Evolutionary conservation across 768 basidiomycete species (phyloP), one percentile per base, ranked within the genome.

Genomic region (Mycena indigotica): DNA sequence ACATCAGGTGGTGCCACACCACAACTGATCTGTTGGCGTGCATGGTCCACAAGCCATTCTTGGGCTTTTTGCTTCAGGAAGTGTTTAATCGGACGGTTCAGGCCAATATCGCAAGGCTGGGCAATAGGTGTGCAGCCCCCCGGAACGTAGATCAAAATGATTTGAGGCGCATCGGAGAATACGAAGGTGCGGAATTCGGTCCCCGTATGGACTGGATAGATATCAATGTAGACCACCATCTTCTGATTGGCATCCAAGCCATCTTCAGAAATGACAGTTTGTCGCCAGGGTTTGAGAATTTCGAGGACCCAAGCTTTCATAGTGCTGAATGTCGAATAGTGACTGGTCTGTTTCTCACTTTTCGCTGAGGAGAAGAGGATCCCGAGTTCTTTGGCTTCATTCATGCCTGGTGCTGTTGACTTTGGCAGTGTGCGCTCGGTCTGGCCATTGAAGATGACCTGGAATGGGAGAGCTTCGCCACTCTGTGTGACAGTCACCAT

Each of bases 391-490:
- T 13, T 13, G 0, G 61, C 63, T 0, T 53, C 49, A 0, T 41
- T 8, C 50, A 57, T 55, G 3, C 50, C 13, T 2, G 28, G 46
- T 2, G 56, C 56, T 1, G n/a, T 56, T 2, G 1, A 4, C 1
- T 28, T 57, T 3, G 61, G 66, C 12, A 62, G 53, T 0, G 66
- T 67, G 2, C 48, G 32, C 3, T n/a, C 12, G 0, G 55, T 53
- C 2, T 50, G 38, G 0, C 68, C 66, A 0, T n/a, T 39, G 55
- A 54, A 70, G 16, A 70, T 55, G 3, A 60, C 56, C 38, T 72
- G 70, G 46, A 69, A 65, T 3, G 66, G 69, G 0, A 72, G 48
- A 12, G 69, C 51, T 2, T 55, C 55, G 0, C 69, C 67, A 5
- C 56, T 53, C 1, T 57, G 41, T 0, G 57, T 60, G 8, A 57